Base-by-base conservation (phyloP, 495 filamentous ascomycete species). In the Penicillium lividum region DNA sequence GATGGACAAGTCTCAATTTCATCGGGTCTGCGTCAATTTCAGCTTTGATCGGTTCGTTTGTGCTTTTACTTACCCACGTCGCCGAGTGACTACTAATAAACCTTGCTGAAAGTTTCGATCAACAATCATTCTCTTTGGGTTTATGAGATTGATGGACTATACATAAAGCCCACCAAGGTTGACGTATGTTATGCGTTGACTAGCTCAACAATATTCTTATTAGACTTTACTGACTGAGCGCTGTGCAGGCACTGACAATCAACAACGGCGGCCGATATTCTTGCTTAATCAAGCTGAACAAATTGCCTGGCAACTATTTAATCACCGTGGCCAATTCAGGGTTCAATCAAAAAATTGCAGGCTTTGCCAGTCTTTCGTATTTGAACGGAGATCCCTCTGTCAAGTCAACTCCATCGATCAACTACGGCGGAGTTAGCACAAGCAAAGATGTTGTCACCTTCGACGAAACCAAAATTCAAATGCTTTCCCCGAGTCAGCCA, bases 1-100 rank as follows among this genome's bases (percentile, higher is more conserved):
- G 63, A 18, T 85, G 78, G 77, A 64, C 71, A 5, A 79, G 78
- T 48, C 62, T 83, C 10, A 77, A 81, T 31, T 66, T 83, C 38
- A 76, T 85, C 52, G 71, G 70, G 36, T 61, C 76, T 3, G 67
- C 74, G 4, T 64, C 68, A 27, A 53, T 40, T 13, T 40, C 38
- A 40, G 38, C 38, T 13, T 15, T 7, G 3, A 16, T 7, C 15
- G 38, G 38, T 40, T 3, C n/a, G 38, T 40, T 22, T 22, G 1
- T 22, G 22, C 22, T 22, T 2, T 22, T 22, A 22, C 22, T 22
- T 22, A 22, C 22, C 22, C 22, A 22, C 22, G 22, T 22, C 22
- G 1, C 22, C 22, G 22, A 22, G 2, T 22, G 22, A 22, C 22
- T 2, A 22, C 22, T 22, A 22, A 22, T 22, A 22, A 22, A 22